Base-by-base conservation (phyloP, 257 asterid genomes). In the Mitragyna speciosa region DNA sequence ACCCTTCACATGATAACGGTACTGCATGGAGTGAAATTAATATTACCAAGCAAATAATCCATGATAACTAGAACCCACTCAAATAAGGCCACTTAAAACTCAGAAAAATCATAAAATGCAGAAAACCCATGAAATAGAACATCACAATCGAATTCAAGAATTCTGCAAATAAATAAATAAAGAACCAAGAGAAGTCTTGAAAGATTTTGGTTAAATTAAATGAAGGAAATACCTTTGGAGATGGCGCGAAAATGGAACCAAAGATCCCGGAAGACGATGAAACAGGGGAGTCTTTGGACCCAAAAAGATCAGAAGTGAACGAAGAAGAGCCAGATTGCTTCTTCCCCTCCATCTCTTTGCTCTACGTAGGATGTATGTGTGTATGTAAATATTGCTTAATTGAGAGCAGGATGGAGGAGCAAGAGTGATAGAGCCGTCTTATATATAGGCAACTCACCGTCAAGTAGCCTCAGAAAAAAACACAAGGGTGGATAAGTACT, bases 271-370 rank as follows among this genome's bases (percentile, higher is more conserved):
- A 81, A 77, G 97, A 81, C 4, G 96, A 80, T 68, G 90, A 77
- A 17, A 73, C 52, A 51, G 90, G 77, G 68, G 89, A 70, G 20
- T 90, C 91, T 78, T 90, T 91, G 0, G 90, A 91, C 80, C 97
- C 98, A 68, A 94, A 94, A 85, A 93, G 97, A 84, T 93, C 97
- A 93, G 97, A 75, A 81, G 96, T 86, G 61, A 94, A 89, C 56
- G 98, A 90, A 81, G 97, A 91, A 56, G 96, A 89, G 39, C 89
- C 89, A 6, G 93, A 80, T 86, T 87, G 85, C 79, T 90, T 93
- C 76, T 81, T 86, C 69, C 91, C 93, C 78, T 89, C 98, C 98
- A 92, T 92, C 71, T 61, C n/a, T 14, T 45, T 36, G 3, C 10
- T 66, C 49, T 10, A 24, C 68, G 39, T 43, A 41, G 31, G 75